These are phyloP conservation scores for Suillus cothurnatus DNA, from an alignment of 768 basidiomycete species.

Conservation along the genomic window DNA sequence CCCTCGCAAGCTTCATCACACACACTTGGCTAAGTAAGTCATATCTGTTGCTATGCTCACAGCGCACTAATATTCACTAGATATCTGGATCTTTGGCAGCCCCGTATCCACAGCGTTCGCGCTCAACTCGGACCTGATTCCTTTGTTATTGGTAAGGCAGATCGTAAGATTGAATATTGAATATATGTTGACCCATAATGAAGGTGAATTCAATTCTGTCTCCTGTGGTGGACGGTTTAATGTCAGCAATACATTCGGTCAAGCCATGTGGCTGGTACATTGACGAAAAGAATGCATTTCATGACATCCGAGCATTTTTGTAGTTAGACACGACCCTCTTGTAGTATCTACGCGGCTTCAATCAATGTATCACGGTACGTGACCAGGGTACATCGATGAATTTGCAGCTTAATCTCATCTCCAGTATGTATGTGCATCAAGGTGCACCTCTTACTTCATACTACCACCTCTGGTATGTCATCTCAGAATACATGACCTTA, in stretches of 20 bases:
- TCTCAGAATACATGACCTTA: not conserved
- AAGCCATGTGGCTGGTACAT: conserved; percentile 54
- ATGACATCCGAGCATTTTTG: not conserved
- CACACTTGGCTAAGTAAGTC: conserved; percentile 47
- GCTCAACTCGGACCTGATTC: conserved; percentile 48
- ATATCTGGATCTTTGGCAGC: conserved; percentile 59
- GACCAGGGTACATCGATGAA: not conserved
- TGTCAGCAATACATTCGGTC: conserved; percentile 57
- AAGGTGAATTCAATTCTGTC: conserved; percentile 59
- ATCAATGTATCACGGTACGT: conserved; percentile 50
- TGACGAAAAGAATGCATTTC: conserved; percentile 28
- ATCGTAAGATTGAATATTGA: not conserved
- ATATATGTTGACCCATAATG: not conserved
- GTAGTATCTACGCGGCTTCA: conserved; percentile 34
- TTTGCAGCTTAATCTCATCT: not conserved
- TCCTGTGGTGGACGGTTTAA: conserved; percentile 52
- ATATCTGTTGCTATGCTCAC: not conserved
- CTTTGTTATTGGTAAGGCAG: conserved; percentile 46
- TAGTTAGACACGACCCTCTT: conserved; percentile 22
- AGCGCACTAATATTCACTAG: conserved; percentile 26
- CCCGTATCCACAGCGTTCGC: conserved; percentile 49
- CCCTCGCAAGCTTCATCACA: too few relatives aligned
- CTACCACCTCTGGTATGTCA: conserved; percentile 48
- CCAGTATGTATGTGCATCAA: conserved; percentile 55
- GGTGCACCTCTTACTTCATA: conserved; percentile 55